phyloP scores from a whole-genome alignment of 208 protist genomes.

The Crithidia brevicula region DNA sequence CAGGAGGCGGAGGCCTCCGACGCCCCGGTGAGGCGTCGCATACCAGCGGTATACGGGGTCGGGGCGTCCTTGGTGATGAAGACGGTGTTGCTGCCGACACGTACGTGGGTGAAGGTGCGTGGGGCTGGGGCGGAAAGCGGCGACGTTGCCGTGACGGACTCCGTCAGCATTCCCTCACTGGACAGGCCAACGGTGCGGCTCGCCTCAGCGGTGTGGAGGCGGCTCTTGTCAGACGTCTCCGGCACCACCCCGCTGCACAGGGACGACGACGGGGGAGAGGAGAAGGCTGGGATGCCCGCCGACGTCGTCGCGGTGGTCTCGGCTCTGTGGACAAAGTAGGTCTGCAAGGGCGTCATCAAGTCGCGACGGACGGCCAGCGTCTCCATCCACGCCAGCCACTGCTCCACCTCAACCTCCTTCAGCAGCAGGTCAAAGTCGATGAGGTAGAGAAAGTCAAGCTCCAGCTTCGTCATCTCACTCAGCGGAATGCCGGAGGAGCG shows the following conservation, averaged over 20 bases:
- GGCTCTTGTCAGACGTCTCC: background rate
- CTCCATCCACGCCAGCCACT: conserved; percentile 84
- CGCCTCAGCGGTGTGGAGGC: conserved; percentile 5
- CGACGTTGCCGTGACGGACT: conserved; percentile 5
- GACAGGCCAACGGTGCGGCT: conserved; percentile 19
- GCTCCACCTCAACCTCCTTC: conserved; percentile 73
- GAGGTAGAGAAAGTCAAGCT: conserved; percentile 88
- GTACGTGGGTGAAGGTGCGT: conserved; percentile 20
- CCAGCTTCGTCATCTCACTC: conserved; percentile 61
- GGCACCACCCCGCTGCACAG: background rate
- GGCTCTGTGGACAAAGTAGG: conserved; percentile 47
- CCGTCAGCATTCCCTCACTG: conserved; percentile 5
- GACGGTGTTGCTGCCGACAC: conserved; percentile 9
- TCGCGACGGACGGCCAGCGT: conserved; percentile 50
- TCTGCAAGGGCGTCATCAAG: conserved; percentile 56
- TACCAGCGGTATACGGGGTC: background rate
- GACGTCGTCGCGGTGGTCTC: conserved; percentile 9
- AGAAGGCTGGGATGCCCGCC: background rate
- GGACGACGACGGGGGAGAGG: background rate
- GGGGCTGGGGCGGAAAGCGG: background rate
- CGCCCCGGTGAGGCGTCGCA: background rate
- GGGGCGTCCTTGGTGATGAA: background rate
- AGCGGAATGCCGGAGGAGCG: conserved; percentile 61
- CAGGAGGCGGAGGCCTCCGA: background rate
- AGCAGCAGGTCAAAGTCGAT: conserved; percentile 84